Conservation (phyloP, 2,329 filamentous ascomycete genomes). For the Penicillium occitanis region DNA sequence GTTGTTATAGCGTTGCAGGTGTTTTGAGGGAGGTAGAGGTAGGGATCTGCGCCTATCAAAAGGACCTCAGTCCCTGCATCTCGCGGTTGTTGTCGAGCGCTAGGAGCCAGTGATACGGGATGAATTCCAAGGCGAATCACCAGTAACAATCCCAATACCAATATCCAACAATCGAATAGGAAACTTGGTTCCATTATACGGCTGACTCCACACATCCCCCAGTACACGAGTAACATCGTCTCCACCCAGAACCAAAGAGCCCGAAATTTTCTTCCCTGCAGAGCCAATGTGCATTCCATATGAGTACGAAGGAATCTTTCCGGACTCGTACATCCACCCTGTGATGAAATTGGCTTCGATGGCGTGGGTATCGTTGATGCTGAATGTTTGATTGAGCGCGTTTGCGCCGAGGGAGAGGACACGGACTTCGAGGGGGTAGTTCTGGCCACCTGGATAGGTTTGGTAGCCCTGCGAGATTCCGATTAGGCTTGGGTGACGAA, state of each 20-base stretch:
- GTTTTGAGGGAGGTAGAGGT: neutral
- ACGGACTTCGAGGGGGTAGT: neutral
- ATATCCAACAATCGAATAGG: neutral
- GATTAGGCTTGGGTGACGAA: neutral
- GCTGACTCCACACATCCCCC: neutral
- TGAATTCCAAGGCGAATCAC: neutral
- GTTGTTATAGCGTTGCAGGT: neutral
- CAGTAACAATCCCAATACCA: neutral
- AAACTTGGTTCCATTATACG: neutral
- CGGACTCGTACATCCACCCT: neutral
- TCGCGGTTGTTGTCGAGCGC: neutral
- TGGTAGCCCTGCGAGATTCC: neutral
- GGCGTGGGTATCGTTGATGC: neutral
- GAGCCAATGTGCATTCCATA: neutral
- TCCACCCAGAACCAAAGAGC: neutral
- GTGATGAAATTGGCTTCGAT: neutral
- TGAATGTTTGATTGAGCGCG: neutral
- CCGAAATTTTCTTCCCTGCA: neutral
- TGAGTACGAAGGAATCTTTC: neutral
- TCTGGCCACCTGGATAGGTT: neutral
- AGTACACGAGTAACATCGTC: neutral
- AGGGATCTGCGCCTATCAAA: neutral
- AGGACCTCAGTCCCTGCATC: neutral
- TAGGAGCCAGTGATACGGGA: neutral
- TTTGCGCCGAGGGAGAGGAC: neutral